Base-by-base conservation (phyloP, 106 monocot species). In the Agapanthus africanus region DNA sequence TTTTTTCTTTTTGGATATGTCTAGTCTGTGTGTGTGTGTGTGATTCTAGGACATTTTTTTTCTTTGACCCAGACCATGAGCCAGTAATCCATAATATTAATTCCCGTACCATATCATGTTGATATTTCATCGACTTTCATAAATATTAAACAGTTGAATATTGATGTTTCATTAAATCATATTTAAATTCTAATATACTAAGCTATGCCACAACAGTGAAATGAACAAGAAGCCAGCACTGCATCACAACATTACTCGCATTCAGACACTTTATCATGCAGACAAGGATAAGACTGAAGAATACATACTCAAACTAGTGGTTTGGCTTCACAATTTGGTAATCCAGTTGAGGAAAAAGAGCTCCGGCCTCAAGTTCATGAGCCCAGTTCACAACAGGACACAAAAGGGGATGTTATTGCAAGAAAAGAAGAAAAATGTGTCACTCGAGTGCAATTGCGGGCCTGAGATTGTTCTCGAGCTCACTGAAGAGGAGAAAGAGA, bases 231-330 rank as follows among this genome's bases (percentile, higher is more conserved):
- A 68, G 28, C 63, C 70, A 34, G 33, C 10, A 7, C 31, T 36
- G 7, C 73, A 75, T 1, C 28, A 73, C n/a, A 57, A 23, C 11
- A 41, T 81, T 38, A 70, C 68, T 6, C 85, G 81, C 47, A 74
- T 85, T 34, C 78, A 78, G 68, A 81, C 85, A 40, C 85, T 85
- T 47, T 39, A 78, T 49, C 85, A 85, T 30, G 80, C 85, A 6
- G 77, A 85, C 69, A 85, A 74, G 68, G 81, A 77, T 28, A 81
- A 81, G 71, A 75, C 85, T 4, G 85, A 85, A 57, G 75, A 77
- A 44, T 69, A 59, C 80, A 81, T 85, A 47, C 85, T 85, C 9
- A 65, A 81, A 54, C 67, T 85, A 9, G 85, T 71, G 30, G 75
- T 78, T 22, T 81, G 77, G 77, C 80, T 85, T 75, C 85, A 85